Evolutionary conservation across 495 filamentous ascomycete species (phyloP), one percentile per base, ranked within the genome.

Genomic region (Penicillium cinerascens): DNA sequence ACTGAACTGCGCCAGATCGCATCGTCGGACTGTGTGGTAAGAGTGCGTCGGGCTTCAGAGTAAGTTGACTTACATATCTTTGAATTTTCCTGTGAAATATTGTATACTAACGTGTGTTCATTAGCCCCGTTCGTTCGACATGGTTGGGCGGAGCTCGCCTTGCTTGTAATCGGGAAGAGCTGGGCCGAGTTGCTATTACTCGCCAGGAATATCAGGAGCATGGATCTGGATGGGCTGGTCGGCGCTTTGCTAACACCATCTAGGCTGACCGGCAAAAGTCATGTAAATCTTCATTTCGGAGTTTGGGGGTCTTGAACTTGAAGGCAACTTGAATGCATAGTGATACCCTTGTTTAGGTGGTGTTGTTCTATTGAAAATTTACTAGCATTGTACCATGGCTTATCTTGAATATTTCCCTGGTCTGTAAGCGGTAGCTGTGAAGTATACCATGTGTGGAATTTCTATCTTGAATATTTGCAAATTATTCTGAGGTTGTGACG

Each of bases 121-220:
- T 44, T 48, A 83, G 80, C 60, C 91, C 92, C 1, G 80, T 96
- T 56, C 83, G 80, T 35, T 90, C 82, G 44, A 89, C 86, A 2
- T 98, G 93, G 93, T 66, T 81, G 2, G 95, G 93, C 16, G 95
- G 86, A 15, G 86, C 87, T 21, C 79, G 80, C 35, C 75, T 96
- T 44, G 92, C 89, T 1, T 78, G 67, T 26, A 82, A 93, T 63
- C 78, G 77, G 48, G 77, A 85, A 35, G 67, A 73, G 36, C 58
- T 92, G 42, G 74, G 81, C 52, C 72, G 74, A 36, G 69, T 90
- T 10, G 79, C 82, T 0, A 87, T 97, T 13, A 92, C 88, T 6
- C 87, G 89, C 53, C 80, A 88, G 50, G 91, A 99, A 62, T 97
- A 97, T 67, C 82, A 89, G 44, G 93, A 99, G 67, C 67, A 89